Base-by-base conservation (phyloP, 352 stramenopile genomes). In the Pythium chondricola region DNA sequence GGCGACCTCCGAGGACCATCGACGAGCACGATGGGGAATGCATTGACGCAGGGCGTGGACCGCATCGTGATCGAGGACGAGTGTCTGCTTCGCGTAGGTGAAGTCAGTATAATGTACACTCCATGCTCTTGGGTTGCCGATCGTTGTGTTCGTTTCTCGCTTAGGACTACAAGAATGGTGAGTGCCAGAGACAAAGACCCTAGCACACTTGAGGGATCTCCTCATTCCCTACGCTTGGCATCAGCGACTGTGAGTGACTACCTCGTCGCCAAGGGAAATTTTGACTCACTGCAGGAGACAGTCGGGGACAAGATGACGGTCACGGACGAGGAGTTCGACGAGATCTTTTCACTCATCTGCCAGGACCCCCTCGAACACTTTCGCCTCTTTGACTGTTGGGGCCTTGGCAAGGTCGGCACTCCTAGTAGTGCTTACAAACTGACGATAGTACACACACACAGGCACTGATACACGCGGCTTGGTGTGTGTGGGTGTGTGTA, bases 271-370 rank as follows among this genome's bases (percentile, higher is more conserved):
- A 82, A 83, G 29, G 65, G 75, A 14, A 84, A 83, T 40, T 90
- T 85, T 30, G 63, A 85, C 36, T 52, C 57, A 26, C 65, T 90
- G 2, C 75, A 88, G 47, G 66, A 61, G 8, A 74, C 71, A 1
- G 55, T 85, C 14, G 78, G 75, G 2, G 78, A 90, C 66, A 83
- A 86, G 51, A 90, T 86, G 78, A 80, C 75, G 0, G 53, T 90
- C 59, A 85, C 64, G 6, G 56, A 64, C 7, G 73, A 84, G 5
- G 73, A 90, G 41, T 90, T 90, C 41, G 75, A 86, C 48, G 71
- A 90, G 29, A 75, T 90, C 36, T 90, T 90, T 43, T 83, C 75
- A 31, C 67, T 88, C 38, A 70, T 88, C 4, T 90, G 71, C 38
- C 72, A 85, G 39, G 75, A 90, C 33, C 51, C 78, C 24, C 17